Evolutionary conservation across 345 rosid species (phyloP), one percentile per base, ranked within the genome.

Genomic region (Acer campestre): DNA sequence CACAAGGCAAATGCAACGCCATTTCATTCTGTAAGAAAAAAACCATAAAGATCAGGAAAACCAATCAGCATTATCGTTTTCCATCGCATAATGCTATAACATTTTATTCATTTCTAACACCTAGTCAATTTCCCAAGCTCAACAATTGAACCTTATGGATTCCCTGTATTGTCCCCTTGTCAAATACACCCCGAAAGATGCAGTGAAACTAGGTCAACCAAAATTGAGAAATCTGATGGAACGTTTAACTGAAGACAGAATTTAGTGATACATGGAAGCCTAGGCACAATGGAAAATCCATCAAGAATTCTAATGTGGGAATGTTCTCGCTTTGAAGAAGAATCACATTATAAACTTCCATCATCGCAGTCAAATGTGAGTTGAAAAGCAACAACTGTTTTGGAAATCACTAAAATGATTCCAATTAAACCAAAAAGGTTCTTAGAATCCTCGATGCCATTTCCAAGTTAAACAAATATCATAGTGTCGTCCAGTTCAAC

Each of bases 401-500:
- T 0, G 12, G 11, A 27, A 5, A 2, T 23, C 35, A 40, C 6
- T 18, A 3, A 3, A 10, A n/a, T 23, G 56, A 5, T 31, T 48
- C 61, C 14, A 61, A 49, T 27, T 12, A 18, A 42, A 38, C 27
- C 53, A 67, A 7, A n/a, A 67, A 38, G 70, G 1, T 18, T 18
- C n/a, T 10, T 38, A 12, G 27, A 25, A 25, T 25, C 27, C 27
- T 25, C 27, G 1, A 25, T 25, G 27, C 27, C 27, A 25, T 25
- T 25, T 25, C 27, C 27, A 25, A 1, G 27, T 0, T 25, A 25
- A 56, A 91, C 91, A 78, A 95, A 82, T 40, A 79, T 83, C 87
- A 61, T 77, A 27, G 90, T 56, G 48, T 83, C 88, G 59, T 80
- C 89, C 10, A 95, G 74, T 68, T 84, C 89, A 67, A 90, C 68